Evolutionary conservation across 2,329 filamentous ascomycete genomes (phyloP).

Genomic region (Fusarium staphyleae): DNA sequence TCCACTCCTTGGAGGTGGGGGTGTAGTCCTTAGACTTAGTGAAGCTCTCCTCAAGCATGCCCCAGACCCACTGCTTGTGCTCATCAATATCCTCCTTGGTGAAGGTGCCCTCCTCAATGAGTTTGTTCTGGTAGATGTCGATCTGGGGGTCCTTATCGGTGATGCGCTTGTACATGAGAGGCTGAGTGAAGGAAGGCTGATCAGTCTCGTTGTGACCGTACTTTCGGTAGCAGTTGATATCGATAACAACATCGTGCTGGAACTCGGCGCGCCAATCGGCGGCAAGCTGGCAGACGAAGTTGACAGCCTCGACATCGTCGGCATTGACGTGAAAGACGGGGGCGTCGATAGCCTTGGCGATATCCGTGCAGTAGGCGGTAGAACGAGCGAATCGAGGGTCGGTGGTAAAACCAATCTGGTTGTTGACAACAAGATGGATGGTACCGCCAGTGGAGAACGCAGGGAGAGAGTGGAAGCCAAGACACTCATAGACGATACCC

Average conservation of each 20-base stretch:
- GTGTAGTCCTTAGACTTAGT: slow-evolving; percentile 97
- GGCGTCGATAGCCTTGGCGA: slow-evolving; percentile 97
- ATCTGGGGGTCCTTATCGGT: slow-evolving; percentile 83
- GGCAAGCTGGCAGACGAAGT: slow-evolving; percentile 96
- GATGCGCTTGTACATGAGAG: slow-evolving; percentile 99
- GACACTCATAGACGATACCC: slow-evolving; percentile 97
- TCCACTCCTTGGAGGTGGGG: slow-evolving; percentile 96
- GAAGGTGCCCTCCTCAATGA: slow-evolving; percentile 91
- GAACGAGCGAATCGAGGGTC: slow-evolving; percentile 97
- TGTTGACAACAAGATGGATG: slow-evolving; percentile 97
- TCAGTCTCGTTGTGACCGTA: slow-evolving; percentile 99
- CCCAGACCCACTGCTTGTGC: slow-evolving; percentile 99
- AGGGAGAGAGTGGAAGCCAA: slow-evolving; percentile 95
- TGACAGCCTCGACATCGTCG: slow-evolving; percentile 97
- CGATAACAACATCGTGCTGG: slow-evolving; percentile 97
- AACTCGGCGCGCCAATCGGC: slow-evolving; percentile 99
- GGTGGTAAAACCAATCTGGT: slow-evolving; percentile 99
- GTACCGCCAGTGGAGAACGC: slow-evolving; percentile 97
- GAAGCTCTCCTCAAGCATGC: slow-evolving; percentile 98
- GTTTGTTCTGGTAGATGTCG: slow-evolving; percentile 89
- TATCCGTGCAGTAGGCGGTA: slow-evolving; percentile 98
- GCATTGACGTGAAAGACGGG: slow-evolving; percentile 99
- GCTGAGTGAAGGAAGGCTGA: slow-evolving; percentile 99
- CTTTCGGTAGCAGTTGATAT: slow-evolving; percentile 98
- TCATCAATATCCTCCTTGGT: slow-evolving; percentile 98